These are phyloP conservation scores for Trichoderma brevicompactum DNA, from an alignment of 2,329 filamentous ascomycete genomes.

Conservation along the genomic window DNA sequence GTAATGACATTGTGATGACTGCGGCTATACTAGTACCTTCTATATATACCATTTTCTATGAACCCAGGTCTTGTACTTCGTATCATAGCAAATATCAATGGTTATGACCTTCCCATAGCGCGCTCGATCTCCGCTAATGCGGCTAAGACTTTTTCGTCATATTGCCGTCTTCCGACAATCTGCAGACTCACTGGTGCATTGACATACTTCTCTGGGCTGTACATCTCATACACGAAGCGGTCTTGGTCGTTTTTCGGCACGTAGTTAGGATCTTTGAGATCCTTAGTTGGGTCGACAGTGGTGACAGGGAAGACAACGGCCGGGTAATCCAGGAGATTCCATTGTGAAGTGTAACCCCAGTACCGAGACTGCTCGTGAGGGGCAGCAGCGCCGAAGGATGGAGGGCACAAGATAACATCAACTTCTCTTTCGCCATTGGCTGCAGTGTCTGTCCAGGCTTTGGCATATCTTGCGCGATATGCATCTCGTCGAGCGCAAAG, in stretches of 20 bases:
- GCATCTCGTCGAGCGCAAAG: slow-evolving; percentile 18
- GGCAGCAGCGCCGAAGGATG: slow-evolving; percentile 55
- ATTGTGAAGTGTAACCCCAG: slow-evolving; percentile 67
- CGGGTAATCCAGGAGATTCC: slow-evolving; percentile 70
- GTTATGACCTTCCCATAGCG: slow-evolving; percentile 18
- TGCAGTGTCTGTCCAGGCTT: slow-evolving; percentile 21
- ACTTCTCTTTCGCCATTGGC: slow-evolving; percentile 16
- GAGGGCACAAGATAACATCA: slow-evolving; percentile 34
- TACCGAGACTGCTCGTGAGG: slow-evolving; percentile 51
- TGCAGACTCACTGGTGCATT: slow-evolving; percentile 22
- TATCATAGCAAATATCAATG: background rate
- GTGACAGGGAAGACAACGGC: slow-evolving; percentile 60
- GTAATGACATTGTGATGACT: background rate
- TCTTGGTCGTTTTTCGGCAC: slow-evolving; percentile 18
- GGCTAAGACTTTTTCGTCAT: slow-evolving; percentile 19
- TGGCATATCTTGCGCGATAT: slow-evolving; percentile 21
- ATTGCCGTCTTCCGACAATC: slow-evolving; percentile 22
- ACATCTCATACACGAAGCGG: slow-evolving; percentile 22
- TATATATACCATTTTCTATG: background rate
- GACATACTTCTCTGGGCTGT: slow-evolving; percentile 23
- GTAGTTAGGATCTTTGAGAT: slow-evolving; percentile 27
- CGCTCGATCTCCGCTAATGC: slow-evolving; percentile 22
- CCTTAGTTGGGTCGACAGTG: slow-evolving; percentile 29
- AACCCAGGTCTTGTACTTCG: background rate
- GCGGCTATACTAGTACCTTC: background rate